Base-by-base conservation (phyloP, 2,329 filamentous ascomycete species). In the Truncatella angustata region DNA sequence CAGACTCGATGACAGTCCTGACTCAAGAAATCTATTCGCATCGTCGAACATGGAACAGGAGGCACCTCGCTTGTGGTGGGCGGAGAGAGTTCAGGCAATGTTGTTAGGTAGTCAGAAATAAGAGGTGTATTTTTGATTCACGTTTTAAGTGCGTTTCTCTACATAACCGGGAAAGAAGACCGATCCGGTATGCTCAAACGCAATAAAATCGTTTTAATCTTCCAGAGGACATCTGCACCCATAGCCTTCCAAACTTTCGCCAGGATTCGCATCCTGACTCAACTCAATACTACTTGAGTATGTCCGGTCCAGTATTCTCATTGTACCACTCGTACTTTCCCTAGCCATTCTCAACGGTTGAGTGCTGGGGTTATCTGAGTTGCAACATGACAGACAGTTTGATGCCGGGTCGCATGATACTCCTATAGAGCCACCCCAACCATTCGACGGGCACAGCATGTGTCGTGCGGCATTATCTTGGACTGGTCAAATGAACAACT, bases 381-480 rank as follows among this genome's bases (percentile, higher is more conserved):
- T 26, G 24, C 60, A 66, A 10, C 39, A 37, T 5, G 54, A 34
- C 4, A 59, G 62, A 40, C 63, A 65, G 37, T 66, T 65, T 4
- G 62, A 62, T 32, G 65, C 61, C 21, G 62, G 64, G 37, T 65
- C 50, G 5, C 63, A 62, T 4, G 63, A 63, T 24, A 66, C 63
- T 18, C 63, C 62, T 26, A 56, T 58, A 12, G 54, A 56, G n/a
- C 54, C 51, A 7, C 61, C 51, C 63, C 58, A 65, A 7, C 56
- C 63, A 46, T 65, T 55, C 3, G 60, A 61, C 36, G 65, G 63
- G 32, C 63, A 62, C 2, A 45, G 42, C 30, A 37, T 16, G 14
- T 18, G 36, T 26, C 9, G 35, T 12, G 6, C 30, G 16, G 24
- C 21, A 4, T 28, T 21, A 28, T 24, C 18, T 37, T 14, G 18